phyloP scores from a whole-genome alignment of 441 rosid genomes.

The Flueggea neowawraea region DNA sequence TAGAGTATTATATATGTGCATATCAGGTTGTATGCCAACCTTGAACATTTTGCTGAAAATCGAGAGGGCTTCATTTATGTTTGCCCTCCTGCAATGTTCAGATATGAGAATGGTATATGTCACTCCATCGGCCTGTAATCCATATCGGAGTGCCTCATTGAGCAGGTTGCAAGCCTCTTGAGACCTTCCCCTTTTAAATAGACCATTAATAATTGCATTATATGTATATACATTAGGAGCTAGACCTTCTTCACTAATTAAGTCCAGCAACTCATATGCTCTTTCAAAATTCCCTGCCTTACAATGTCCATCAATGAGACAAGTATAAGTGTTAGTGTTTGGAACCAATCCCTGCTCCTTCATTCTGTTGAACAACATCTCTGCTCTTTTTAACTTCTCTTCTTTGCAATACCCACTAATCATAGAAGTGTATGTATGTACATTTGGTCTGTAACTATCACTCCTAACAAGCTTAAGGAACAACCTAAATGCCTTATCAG shows the following conservation, averaged over 20 bases:
- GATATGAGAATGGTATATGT: slow-evolving; percentile 84
- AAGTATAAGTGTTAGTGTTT: slow-evolving; percentile 66
- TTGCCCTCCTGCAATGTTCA: slow-evolving; percentile 57
- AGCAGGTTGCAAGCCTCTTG: slow-evolving; percentile 63
- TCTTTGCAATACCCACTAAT: slow-evolving; percentile 81
- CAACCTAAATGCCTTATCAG: slow-evolving; percentile 85
- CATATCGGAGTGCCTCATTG: slow-evolving; percentile 40
- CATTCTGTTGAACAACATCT: slow-evolving; percentile 83
- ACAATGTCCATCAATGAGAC: slow-evolving; percentile 70
- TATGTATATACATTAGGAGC: slow-evolving; percentile 61
- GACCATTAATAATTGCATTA: slow-evolving; percentile 54
- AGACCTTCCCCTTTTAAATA: slow-evolving; percentile 65
- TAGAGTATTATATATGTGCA: slow-evolving; percentile 53
- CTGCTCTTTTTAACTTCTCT: slow-evolving; percentile 75
- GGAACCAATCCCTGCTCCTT: slow-evolving; percentile 79
- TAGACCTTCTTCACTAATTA: slow-evolving; percentile 60
- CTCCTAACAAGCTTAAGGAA: slow-evolving; percentile 85
- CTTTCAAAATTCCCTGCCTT: slow-evolving; percentile 67
- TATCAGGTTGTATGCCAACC: slow-evolving; percentile 60
- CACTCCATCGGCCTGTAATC: slow-evolving; percentile 65
- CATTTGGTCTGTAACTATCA: slow-evolving; percentile 77
- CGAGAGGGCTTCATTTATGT: slow-evolving; percentile 48
- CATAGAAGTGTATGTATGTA: slow-evolving; percentile 79
- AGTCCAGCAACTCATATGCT: slow-evolving; percentile 68
- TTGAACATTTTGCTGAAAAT: slow-evolving; percentile 64